These are phyloP conservation scores for Aspergillus wentii DNA, from an alignment of 495 filamentous ascomycete genomes.

Conservation along the genomic window DNA sequence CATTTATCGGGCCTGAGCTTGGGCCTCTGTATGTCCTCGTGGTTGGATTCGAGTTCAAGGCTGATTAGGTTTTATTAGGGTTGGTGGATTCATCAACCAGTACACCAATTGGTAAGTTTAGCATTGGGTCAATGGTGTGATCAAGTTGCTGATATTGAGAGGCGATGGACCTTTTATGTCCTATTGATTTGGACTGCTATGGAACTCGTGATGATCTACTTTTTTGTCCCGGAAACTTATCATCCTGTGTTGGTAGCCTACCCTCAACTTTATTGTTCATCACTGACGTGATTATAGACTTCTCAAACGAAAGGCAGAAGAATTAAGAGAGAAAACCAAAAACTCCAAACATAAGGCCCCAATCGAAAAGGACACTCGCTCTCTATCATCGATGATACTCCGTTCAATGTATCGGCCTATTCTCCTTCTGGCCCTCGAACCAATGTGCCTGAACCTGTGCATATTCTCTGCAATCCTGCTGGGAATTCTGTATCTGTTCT, in stretches of 20 bases:
- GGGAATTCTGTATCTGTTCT: constrained; percentile 81
- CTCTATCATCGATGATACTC: constrained; percentile 64
- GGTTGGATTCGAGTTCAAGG: constrained; percentile 54
- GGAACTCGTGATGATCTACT: constrained; percentile 54
- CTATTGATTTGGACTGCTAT: constrained; percentile 77
- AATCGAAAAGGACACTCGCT: constrained; percentile 70
- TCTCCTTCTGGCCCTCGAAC: constrained; percentile 71
- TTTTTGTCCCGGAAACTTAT: constrained; percentile 90
- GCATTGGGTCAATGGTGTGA: constrained; percentile 3
- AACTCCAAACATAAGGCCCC: constrained; percentile 73
- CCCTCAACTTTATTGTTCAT: too few relatives aligned
- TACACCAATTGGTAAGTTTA: constrained; percentile 69
- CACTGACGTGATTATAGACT: constrained; percentile 46
- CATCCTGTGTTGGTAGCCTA: constrained; percentile 53
- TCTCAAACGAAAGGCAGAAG: constrained; percentile 67
- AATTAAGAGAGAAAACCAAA: constrained; percentile 68
- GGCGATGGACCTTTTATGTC: constrained; percentile 86
- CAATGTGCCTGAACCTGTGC: constrained; percentile 76
- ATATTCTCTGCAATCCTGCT: constrained; percentile 72
- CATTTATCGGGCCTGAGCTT: constrained; percentile 64
- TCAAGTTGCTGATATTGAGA: constrained; percentile 12
- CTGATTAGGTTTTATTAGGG: constrained; percentile 10
- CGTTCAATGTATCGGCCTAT: constrained; percentile 67
- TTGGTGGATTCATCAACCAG: constrained; percentile 72
- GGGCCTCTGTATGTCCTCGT: constrained; percentile 37